These are phyloP conservation scores for Hemileccinum rubropunctum DNA, from an alignment of 768 basidiomycete species.

Conservation along the genomic window DNA sequence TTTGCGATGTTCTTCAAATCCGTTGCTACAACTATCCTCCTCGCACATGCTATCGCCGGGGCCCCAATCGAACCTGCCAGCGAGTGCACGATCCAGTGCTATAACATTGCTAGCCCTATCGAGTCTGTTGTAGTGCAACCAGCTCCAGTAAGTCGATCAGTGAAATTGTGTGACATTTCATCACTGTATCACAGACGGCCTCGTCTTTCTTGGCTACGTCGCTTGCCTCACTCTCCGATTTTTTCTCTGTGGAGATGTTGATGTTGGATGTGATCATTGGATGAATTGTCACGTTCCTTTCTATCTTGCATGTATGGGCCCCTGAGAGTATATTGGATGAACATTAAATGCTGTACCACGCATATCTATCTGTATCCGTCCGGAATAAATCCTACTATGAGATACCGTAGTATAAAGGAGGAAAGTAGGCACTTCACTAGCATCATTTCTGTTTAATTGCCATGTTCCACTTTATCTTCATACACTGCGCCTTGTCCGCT, in stretches of 20 bases:
- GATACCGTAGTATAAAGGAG: too few species aligned
- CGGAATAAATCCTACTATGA: too few species aligned
- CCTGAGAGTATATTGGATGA: too few species aligned
- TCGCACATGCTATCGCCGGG: conserved; percentile 1
- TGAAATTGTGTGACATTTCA: neutral
- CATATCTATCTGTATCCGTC: too few species aligned
- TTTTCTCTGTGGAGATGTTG: neutral
- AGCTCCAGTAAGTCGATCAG: neutral
- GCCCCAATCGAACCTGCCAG: neutral
- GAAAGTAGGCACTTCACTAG: too few species aligned
- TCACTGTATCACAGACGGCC: neutral
- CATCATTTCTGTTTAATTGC: too few species aligned
- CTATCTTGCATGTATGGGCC: neutral
- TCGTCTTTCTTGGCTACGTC: neutral
- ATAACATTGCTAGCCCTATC: neutral
- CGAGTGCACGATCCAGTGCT: neutral
- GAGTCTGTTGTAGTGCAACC: neutral
- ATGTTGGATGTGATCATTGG: neutral
- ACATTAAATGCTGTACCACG: too few species aligned
- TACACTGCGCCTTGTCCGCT: too few species aligned
- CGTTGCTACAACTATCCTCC: neutral
- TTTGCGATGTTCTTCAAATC: neutral
- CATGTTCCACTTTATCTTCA: too few species aligned
- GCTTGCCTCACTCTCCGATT: neutral
- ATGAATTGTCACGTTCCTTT: neutral